phyloP scores from a whole-genome alignment of 768 basidiomycete genomes.

The Strobilomyces dryophilus region DNA sequence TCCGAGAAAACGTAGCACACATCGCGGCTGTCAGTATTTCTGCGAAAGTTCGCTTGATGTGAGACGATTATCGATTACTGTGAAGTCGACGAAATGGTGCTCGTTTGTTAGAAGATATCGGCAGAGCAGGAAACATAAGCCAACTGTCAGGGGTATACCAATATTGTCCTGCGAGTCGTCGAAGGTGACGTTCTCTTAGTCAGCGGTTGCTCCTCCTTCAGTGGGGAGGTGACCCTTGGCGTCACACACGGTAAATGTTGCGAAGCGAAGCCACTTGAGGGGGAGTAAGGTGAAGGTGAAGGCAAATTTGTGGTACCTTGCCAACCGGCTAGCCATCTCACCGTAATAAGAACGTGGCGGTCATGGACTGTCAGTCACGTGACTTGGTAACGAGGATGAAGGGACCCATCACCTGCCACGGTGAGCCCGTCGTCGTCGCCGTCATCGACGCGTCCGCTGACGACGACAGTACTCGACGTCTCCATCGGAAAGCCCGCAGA shows the following conservation, averaged over 20 bases:
- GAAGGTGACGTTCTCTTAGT: neutral
- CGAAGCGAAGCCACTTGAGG: neutral
- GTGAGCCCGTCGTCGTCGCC: conserved; percentile 36
- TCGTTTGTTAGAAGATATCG: neutral
- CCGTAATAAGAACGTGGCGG: no score
- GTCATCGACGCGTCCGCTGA: neutral
- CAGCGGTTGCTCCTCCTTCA: neutral
- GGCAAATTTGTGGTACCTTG: no score
- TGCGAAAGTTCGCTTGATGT: neutral
- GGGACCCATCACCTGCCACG: conserved; percentile 91
- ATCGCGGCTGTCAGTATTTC: neutral
- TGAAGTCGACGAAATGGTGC: neutral
- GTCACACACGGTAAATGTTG: neutral
- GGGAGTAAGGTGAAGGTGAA: neutral
- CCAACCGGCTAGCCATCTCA: no score
- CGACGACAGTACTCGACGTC: conserved; percentile 71
- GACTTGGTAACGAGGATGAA: conserved; percentile 37
- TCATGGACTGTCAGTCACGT: conserved; percentile 10
- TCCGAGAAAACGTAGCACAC: neutral
- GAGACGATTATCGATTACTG: neutral
- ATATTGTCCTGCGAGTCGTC: neutral
- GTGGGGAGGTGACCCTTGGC: neutral
- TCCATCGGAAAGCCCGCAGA: conserved; percentile 78
- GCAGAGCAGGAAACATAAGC: neutral
- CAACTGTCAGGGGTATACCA: neutral